Percentiles rank a stretch among this genome's conserved stretches.
phyloP scores from a whole-genome alignment of 495 filamentous ascomycete species.

The Penicillium longicatenatum region DNA sequence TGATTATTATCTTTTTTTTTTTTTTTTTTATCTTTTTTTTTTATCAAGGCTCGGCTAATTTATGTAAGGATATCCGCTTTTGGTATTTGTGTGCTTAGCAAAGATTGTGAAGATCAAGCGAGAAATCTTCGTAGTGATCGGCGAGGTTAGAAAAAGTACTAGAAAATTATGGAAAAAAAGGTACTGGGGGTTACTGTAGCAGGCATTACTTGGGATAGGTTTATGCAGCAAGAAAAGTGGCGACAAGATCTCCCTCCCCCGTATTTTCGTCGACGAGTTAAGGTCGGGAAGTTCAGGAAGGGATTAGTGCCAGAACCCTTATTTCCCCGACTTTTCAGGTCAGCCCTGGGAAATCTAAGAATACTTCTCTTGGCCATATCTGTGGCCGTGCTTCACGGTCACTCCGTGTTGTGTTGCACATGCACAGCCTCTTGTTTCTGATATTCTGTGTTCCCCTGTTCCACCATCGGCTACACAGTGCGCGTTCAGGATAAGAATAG shows the following conservation, averaged over 20 bases:
- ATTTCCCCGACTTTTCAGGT: conserved; percentile 19
- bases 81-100: background rate
- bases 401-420: background rate
- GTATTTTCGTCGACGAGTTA: conserved; percentile 8
- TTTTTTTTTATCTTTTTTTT: background rate
- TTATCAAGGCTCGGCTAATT: background rate
- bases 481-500: background rate
- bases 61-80: background rate
- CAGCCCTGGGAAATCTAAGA: conserved; percentile 27
- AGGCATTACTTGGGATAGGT: background rate
- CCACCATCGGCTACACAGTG: background rate
- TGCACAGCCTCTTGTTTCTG: background rate
- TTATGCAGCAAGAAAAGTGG: background rate
- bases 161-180: background rate
- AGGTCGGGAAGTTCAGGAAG: conserved; percentile 43
- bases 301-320: conserved; percentile 26
- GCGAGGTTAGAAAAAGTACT: background rate
- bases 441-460: too few relatives aligned
- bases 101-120: background rate
- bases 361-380: background rate
- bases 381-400: background rate
- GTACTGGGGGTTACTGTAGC: too few relatives aligned
- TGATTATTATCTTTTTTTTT: background rate
- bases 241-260: background rate
- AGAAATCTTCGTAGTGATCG: background rate